These are phyloP conservation scores for Tetraselmis chui DNA, from an alignment of 139 green algal genomes.

Conservation along the genomic window DNA sequence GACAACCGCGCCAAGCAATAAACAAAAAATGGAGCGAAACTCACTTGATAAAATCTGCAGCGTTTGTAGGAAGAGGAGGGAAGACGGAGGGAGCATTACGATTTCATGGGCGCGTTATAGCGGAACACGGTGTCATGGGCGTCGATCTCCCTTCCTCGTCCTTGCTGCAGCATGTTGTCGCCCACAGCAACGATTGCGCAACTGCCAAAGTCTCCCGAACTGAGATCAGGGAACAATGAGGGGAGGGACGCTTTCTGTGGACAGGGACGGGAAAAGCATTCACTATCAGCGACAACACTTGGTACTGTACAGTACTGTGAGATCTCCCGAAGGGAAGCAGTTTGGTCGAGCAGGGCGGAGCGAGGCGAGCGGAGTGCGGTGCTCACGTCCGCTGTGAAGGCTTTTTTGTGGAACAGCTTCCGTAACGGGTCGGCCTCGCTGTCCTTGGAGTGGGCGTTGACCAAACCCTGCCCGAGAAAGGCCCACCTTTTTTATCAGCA, in stretches of 20 bases:
- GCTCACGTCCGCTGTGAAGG: neutral
- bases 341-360: neutral
- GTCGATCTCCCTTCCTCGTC: constrained; percentile 15
- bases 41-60: no score
- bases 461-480: neutral
- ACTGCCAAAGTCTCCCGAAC: neutral
- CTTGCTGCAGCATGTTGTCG: neutral
- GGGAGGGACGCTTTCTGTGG: no score
- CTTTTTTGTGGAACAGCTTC: neutral
- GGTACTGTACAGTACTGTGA: no score
- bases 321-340: no score
- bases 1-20: no score
- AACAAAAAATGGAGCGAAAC: no score
- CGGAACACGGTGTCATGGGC: constrained; percentile 22
- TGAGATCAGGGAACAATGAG: neutral
- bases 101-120: constrained; percentile 20
- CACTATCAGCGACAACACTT: no score
- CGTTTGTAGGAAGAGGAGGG: no score
- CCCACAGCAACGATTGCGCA: neutral
- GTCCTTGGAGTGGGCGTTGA: neutral
- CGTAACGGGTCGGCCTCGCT: neutral
- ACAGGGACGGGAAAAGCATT: no score
- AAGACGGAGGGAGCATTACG: no score
- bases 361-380: neutral
- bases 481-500: no score